Conservation (phyloP, 495 filamentous ascomycete genomes). For the Penicillium coffeae region DNA sequence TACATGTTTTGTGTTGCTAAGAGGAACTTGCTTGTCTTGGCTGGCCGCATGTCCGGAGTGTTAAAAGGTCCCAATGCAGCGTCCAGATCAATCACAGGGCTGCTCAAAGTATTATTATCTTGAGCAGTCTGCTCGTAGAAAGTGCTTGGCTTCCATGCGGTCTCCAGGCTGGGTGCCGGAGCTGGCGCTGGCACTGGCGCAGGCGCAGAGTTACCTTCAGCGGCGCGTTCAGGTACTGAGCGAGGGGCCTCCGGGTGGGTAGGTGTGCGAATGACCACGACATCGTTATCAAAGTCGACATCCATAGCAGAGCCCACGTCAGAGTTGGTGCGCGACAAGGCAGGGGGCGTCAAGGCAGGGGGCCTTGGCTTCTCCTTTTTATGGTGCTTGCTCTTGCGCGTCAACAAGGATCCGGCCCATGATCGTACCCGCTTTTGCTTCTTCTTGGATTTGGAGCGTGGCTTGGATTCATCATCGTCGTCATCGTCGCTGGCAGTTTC, state of each 20-base stretch:
- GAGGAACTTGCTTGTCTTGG: slow-evolving; percentile 51
- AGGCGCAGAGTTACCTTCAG: slow-evolving; percentile 23
- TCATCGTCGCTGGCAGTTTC: slow-evolving; percentile 26
- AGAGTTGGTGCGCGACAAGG: slow-evolving; percentile 41
- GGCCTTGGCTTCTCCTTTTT: slow-evolving; percentile 5
- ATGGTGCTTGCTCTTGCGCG: slow-evolving; percentile 56
- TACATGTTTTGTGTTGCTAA: slow-evolving; percentile 75
- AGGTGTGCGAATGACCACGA: slow-evolving; percentile 46
- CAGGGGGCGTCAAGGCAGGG: slow-evolving; percentile 36
- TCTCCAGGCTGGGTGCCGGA: slow-evolving; percentile 25
- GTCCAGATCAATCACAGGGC: slow-evolving; percentile 88
- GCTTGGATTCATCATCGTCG: slow-evolving; percentile 19
- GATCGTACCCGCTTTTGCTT: slow-evolving; percentile 75
- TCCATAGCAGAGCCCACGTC: slow-evolving; percentile 41
- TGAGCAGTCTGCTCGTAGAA: slow-evolving; percentile 46
- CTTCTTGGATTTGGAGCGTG: slow-evolving; percentile 54
- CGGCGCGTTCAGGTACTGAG: slow-evolving; percentile 16
- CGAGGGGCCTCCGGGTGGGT: slow-evolving; percentile 33
- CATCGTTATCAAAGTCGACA: slow-evolving; percentile 52
- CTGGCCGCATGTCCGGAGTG: slow-evolving; percentile 56
- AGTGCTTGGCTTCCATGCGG: slow-evolving; percentile 46
- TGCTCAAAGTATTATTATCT: slow-evolving; percentile 53
- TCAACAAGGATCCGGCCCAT: slow-evolving; percentile 75
- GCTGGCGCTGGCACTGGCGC: background rate
- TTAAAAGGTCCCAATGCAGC: slow-evolving; percentile 93